Conservation (phyloP, 257 asterid genomes). For the Fraxinus quadrangulata region DNA sequence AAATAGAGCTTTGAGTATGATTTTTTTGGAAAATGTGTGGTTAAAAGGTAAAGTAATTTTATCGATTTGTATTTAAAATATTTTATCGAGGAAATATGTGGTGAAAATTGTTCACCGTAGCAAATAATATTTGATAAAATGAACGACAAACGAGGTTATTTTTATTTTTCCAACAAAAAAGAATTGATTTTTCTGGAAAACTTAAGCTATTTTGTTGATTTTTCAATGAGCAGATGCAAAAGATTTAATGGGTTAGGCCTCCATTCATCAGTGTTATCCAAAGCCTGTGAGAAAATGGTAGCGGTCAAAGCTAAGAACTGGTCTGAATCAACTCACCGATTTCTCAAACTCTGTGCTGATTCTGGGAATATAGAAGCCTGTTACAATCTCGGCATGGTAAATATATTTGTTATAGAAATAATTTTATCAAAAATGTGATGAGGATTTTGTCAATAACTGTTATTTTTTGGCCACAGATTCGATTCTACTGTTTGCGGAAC, state of each 20-base stretch:
- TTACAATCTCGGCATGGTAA: conserved; percentile 87
- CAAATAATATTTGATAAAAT: too few species aligned
- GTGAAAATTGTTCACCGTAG: too few species aligned
- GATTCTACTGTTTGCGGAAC: conserved; percentile 81
- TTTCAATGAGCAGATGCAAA: conserved; percentile 63
- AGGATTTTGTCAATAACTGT: not conserved
- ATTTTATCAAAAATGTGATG: not conserved
- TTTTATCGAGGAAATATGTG: too few species aligned
- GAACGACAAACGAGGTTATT: too few species aligned
- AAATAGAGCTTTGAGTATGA: too few species aligned
- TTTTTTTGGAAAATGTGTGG: too few species aligned
- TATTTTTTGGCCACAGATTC: conserved; percentile 57
- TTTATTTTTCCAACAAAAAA: too few species aligned
- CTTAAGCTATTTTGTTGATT: not conserved
- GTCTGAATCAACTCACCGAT: conserved; percentile 83
- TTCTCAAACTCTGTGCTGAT: conserved; percentile 85
- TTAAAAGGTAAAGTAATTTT: too few species aligned
- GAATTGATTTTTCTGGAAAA: not conserved
- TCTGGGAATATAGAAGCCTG: conserved; percentile 85
- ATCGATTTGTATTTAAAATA: too few species aligned
- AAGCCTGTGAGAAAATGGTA: conserved; percentile 59
- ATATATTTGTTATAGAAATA: conserved; percentile 21
- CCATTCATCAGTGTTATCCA: conserved; percentile 65
- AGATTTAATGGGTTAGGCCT: conserved; percentile 71
- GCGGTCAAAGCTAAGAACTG: conserved; percentile 66